Conservation (phyloP, 495 filamentous ascomycete species). For the Penicillium paradoxum region DNA sequence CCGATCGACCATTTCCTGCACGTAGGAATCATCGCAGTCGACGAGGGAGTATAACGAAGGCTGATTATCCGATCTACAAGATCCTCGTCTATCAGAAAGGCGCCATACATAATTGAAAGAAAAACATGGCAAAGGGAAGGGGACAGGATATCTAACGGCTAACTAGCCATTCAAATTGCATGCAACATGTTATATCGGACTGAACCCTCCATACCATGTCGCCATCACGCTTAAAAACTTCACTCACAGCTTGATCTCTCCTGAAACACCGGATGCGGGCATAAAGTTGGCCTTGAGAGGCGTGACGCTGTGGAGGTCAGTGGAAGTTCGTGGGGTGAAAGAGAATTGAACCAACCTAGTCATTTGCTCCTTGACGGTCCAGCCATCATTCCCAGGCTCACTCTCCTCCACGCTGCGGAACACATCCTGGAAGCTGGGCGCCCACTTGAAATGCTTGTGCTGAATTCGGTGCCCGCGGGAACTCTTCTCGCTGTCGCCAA, state of each 20-base stretch:
- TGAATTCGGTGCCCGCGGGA: constrained; percentile 37
- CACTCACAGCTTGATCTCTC: constrained; percentile 90
- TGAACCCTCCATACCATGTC: constrained; percentile 12
- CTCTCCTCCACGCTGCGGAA: constrained; percentile 75
- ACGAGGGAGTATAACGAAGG: constrained; percentile 64
- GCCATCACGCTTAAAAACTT: constrained; percentile 30
- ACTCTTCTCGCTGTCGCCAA: constrained; percentile 10
- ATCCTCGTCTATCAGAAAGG: constrained; percentile 36
- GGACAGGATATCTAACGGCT: constrained; percentile 26
- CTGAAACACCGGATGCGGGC: constrained; percentile 62
- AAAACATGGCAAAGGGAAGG: constrained; percentile 15
- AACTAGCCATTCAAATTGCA: constrained; percentile 28
- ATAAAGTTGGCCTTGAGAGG: constrained; percentile 90
- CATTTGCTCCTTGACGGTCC: constrained; percentile 82
- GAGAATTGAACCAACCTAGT: constrained; percentile 62
- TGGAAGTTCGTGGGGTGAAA: not conserved
- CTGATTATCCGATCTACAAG: constrained; percentile 39
- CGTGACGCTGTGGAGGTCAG: constrained; percentile 61
- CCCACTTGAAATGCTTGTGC: constrained; percentile 92
- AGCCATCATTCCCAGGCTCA: constrained; percentile 85
- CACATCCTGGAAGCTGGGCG: constrained; percentile 80
- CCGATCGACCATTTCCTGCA: constrained; percentile 72
- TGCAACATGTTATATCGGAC: constrained; percentile 25
- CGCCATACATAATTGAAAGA: not conserved
- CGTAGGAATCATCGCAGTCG: constrained; percentile 79